phyloP scores from a whole-genome alignment of 306 rosid genomes.

The Calophaca sinica region DNA sequence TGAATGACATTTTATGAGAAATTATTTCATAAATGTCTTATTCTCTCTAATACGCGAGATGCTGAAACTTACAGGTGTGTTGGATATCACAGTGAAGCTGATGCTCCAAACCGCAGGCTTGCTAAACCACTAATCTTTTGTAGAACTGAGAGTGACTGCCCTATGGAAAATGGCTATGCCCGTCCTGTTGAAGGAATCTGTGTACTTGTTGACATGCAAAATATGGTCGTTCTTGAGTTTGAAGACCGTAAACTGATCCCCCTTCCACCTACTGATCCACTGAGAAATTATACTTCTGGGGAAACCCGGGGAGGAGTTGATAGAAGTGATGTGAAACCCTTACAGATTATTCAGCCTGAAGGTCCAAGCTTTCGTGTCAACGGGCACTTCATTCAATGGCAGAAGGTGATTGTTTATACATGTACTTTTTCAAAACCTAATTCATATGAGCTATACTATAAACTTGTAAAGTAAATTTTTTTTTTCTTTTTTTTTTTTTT shows the following conservation, averaged over 20 bases:
- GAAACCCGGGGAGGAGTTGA: constrained; percentile 88
- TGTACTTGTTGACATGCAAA: constrained; percentile 84
- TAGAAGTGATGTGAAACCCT: constrained; percentile 81
- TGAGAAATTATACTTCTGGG: constrained; percentile 77
- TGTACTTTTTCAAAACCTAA: constrained; percentile 31
- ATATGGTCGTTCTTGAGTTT: constrained; percentile 80
- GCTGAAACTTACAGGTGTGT: constrained; percentile 60
- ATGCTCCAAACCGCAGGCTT: constrained; percentile 86
- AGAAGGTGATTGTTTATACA: constrained; percentile 60
- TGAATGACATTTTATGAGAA: constrained; percentile 5
- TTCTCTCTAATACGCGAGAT: constrained; percentile 31
- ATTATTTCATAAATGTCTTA: background rate
- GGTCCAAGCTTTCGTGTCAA: constrained; percentile 86
- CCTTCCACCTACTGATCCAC: constrained; percentile 85
- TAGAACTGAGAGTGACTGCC: constrained; percentile 87
- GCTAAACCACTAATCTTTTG: constrained; percentile 84
- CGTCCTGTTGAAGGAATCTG: constrained; percentile 88
- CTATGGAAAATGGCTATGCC: constrained; percentile 87
- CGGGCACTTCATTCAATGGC: constrained; percentile 82
- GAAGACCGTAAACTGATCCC: constrained; percentile 82
- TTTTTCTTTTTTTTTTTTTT: constrained; percentile 53
- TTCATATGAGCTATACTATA: constrained; percentile 13
- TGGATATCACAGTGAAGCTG: constrained; percentile 83
- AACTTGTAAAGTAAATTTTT: constrained; percentile 23
- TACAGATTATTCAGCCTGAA: constrained; percentile 79